Conservation (phyloP, 257 asterid species). For the Rauvolfia tetraphylla region DNA sequence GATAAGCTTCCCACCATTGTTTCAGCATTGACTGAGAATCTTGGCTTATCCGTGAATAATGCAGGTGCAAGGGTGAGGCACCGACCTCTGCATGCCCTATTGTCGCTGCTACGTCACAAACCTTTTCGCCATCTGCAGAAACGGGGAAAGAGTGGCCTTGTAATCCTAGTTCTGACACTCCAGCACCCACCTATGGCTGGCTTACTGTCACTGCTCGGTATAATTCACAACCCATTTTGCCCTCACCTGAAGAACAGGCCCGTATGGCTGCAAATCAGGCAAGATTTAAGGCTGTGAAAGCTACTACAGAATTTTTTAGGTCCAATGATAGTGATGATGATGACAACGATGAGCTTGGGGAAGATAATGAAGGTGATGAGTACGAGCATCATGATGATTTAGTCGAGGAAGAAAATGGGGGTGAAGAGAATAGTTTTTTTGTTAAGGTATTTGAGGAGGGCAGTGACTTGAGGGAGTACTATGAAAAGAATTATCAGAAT, state of each 20-base stretch:
- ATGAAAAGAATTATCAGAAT: conserved; percentile 38
- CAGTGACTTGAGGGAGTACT: conserved; percentile 41
- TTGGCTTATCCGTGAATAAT: conserved; percentile 4
- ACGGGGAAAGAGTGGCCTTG: conserved; percentile 46
- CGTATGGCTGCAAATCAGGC: conserved; percentile 28
- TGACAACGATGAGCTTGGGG: conserved; percentile 14
- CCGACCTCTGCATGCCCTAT: conserved; percentile 29
- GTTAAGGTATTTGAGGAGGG: conserved; percentile 48
- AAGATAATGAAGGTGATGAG: conserved; percentile 27
- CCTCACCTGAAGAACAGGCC: conserved; percentile 35
- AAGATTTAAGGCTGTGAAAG: conserved; percentile 44
- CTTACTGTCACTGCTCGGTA: conserved; percentile 36
- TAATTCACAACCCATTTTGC: conserved; percentile 18
- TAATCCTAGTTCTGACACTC: conserved; percentile 30
- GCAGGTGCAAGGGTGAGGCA: conserved; percentile 16
- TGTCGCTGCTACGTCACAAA: conserved; percentile 33
- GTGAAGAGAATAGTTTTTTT: conserved; percentile 28
- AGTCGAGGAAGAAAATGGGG: conserved; percentile 30
- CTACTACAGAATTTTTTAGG: conserved; percentile 31
- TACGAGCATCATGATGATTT: conserved; percentile 39
- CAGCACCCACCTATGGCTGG: conserved; percentile 29
- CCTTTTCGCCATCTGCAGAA: conserved; percentile 30
- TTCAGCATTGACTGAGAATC: conserved; percentile 28
- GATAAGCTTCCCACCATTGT: conserved; percentile 42
- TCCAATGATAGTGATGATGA: conserved; percentile 18